Percentiles rank a stretch among this genome's conserved stretches.
These are phyloP conservation scores for Nothophaeocryptopus gaeumannii DNA, from an alignment of 2,329 filamentous ascomycete species.

Conservation along the genomic window DNA sequence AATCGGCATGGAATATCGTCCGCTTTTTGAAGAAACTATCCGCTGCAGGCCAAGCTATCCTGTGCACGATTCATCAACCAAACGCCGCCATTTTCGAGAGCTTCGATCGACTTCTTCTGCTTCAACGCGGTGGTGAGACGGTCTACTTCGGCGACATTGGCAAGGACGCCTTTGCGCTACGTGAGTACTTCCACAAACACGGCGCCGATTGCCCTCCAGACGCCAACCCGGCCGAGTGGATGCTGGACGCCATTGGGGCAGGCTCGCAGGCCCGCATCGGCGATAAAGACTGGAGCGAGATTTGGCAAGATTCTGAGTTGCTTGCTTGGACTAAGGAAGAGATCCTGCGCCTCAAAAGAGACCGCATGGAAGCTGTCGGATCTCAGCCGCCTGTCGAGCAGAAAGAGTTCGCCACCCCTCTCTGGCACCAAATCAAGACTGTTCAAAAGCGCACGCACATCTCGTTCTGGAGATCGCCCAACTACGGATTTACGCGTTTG, in stretches of 20 bases:
- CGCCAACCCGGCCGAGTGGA: constrained; percentile 78
- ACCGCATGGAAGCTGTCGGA: constrained; percentile 52
- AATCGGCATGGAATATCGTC: constrained; percentile 73
- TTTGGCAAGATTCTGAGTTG: constrained; percentile 73
- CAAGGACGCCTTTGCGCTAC: constrained; percentile 67
- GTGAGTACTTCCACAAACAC: constrained; percentile 50
- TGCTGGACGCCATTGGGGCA: constrained; percentile 80
- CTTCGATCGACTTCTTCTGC: constrained; percentile 77
- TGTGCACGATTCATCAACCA: constrained; percentile 90
- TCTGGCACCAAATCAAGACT: constrained; percentile 73
- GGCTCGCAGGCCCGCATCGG: constrained; percentile 70
- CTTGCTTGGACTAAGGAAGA: constrained; percentile 63
- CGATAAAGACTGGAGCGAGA: constrained; percentile 73
- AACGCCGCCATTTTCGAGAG: constrained; percentile 83
- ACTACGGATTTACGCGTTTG: constrained; percentile 83
- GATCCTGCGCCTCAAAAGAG: constrained; percentile 64
- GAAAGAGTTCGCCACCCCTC: constrained; percentile 78
- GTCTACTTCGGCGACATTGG: constrained; percentile 88
- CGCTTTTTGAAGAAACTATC: constrained; percentile 75
- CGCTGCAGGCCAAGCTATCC: constrained; percentile 77
- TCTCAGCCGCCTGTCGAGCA: constrained; percentile 51
- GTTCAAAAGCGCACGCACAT: constrained; percentile 72
- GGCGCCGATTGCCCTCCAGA: constrained; percentile 56
- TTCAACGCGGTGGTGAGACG: constrained; percentile 73
- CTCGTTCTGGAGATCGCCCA: constrained; percentile 79